A percentile compares a stretch with the other conserved stretches of the same genome.
These are phyloP conservation scores for Rhododendron molle DNA, from an alignment of 148 eudicot species.

Conservation along the genomic window DNA sequence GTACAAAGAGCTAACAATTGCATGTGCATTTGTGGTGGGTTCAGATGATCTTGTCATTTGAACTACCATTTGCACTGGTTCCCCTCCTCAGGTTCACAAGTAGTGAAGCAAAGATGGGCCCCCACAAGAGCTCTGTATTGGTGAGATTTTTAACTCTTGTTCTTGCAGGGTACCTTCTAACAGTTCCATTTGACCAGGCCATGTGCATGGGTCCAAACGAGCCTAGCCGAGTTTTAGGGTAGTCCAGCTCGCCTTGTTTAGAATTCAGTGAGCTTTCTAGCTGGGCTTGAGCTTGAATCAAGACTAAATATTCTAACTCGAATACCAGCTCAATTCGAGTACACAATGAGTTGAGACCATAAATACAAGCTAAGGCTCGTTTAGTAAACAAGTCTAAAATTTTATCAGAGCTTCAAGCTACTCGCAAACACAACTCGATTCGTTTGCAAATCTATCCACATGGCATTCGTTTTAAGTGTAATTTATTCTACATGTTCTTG, in stretches of 20 bases:
- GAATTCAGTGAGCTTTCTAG: background rate
- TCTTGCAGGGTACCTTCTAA: background rate
- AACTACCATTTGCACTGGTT: conserved; percentile 15
- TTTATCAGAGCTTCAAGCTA: background rate
- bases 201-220: background rate
- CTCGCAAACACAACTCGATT: background rate
- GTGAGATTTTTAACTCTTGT: background rate
- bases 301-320: background rate
- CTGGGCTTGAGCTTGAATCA: background rate
- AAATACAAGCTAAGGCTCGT: background rate
- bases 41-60: conserved; percentile 20
- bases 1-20: background rate
- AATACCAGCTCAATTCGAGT: background rate
- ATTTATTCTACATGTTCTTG: background rate
- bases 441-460: background rate
- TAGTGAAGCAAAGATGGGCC: conserved; percentile 21
- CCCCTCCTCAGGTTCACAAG: conserved; percentile 24
- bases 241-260: background rate
- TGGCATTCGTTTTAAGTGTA: background rate
- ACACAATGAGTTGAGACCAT: background rate
- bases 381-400: background rate
- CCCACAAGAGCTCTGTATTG: conserved; percentile 4
- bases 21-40: background rate
- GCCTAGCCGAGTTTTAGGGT: background rate
- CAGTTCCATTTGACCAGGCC: background rate